These are phyloP conservation scores for Cryphonectria carpinicola DNA, from an alignment of 2,329 filamentous ascomycete species.

Conservation along the genomic window DNA sequence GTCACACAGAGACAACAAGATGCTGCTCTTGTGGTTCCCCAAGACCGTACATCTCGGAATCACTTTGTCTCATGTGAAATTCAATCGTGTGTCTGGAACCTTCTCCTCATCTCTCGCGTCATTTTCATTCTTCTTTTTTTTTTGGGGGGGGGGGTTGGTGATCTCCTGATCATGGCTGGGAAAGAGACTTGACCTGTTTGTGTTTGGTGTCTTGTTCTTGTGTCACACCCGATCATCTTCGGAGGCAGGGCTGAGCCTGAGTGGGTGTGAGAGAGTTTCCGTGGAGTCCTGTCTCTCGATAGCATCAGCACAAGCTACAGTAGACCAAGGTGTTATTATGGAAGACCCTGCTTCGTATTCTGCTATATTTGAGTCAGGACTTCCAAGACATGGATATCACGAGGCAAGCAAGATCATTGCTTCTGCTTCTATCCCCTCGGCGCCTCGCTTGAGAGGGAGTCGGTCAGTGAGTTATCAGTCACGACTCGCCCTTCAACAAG, in stretches of 20 bases:
- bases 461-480: not conserved
- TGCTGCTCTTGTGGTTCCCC: slow-evolving; percentile 18
- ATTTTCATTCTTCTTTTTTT: not conserved
- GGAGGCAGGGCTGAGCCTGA: slow-evolving; percentile 6
- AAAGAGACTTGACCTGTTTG: not conserved
- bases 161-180: not conserved
- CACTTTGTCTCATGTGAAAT: not conserved
- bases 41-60: slow-evolving; percentile 3
- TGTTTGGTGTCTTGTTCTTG: slow-evolving; percentile 20
- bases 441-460: no score
- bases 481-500: not conserved
- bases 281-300: not conserved
- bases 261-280: not conserved
- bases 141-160: not conserved
- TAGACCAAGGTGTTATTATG: not conserved
- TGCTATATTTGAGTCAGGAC: slow-evolving; percentile 13
- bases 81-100: not conserved
- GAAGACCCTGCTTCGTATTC: slow-evolving; percentile 1
- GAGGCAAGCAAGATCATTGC: not conserved
- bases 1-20: slow-evolving; percentile 19
- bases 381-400: slow-evolving; percentile 25
- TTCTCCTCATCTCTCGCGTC: not conserved
- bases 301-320: slow-evolving; percentile 1
- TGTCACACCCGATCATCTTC: slow-evolving; percentile 23
- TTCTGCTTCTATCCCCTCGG: not conserved